Evolutionary conservation across 1,139 yeast genomes (phyloP), one percentile per base, ranked within the genome.

Genomic region (Pichia sp.): DNA sequence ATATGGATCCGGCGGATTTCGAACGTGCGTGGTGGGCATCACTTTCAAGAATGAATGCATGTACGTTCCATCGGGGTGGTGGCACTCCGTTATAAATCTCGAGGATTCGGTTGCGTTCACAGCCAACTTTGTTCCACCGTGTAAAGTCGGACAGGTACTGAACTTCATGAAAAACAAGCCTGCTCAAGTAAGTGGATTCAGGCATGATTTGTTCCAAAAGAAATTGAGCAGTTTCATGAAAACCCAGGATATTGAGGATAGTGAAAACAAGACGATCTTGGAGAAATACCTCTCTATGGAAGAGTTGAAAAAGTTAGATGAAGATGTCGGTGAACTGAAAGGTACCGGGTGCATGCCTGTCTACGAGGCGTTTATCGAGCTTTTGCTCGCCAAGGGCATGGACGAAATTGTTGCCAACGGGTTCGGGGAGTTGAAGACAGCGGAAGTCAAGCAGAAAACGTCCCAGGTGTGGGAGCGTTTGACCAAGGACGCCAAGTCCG

Each of bases 61-160:
- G 78, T 83, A 87, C 66, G 97, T 91, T 5, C 97, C 97, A 2
- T 78, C 92, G 24, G 95, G 96, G 1, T 91, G 97, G 97, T 91
- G 97, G 97, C 97, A 91, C 72, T 75, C 84, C 45, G 97, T 91
- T 30, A 87, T 90, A 29, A 91, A 91, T 64, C 67, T 91, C 30
- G 90, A 86, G 58, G 92, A 87, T 64, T 77, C 85, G 17, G 85
- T 87, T 45, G 92, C 96, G 0, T 71, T 90, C 63, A 91, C 97
- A 0, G 95, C 89, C 61, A 91, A 91, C 67, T 91, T 90, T 69
- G 93, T 89, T 6, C 95, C 97, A 0, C 67, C 67, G 44, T 75
- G 80, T 42, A 80, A 81, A 53, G 73, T 87, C 31, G 75, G 80
- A 24, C 74, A 77, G 46, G 95, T 84, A 1, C 72, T 88, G 57